A percentile compares a stretch with the other conserved stretches of the same genome.
phyloP scores from a whole-genome alignment of 1,139 yeast genomes.

The Kluyveromyces sp. region DNA sequence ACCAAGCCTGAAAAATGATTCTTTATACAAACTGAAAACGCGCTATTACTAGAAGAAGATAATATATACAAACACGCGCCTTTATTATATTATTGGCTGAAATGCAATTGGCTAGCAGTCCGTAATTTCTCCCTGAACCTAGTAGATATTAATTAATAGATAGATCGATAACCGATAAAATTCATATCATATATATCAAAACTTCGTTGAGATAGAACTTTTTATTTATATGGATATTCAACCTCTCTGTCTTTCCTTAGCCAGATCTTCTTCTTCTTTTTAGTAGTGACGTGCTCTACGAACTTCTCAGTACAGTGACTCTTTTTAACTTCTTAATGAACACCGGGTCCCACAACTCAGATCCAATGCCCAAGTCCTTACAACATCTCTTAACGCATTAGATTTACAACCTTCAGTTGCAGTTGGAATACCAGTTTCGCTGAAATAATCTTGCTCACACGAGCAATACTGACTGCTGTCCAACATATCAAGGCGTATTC shows the following conservation, averaged over 20 bases:
- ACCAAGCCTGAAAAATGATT: neutral
- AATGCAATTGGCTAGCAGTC: no score
- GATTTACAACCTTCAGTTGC: slow-evolving; percentile 97
- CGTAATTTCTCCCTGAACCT: no score
- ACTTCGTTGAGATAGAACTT: no score
- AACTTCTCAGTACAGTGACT: slow-evolving; percentile 73
- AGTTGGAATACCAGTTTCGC: slow-evolving; percentile 81
- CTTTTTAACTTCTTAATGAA: slow-evolving; percentile 73
- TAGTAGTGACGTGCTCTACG: slow-evolving; percentile 75
- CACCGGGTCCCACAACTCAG: slow-evolving; percentile 94
- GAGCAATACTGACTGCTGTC: slow-evolving; percentile 80
- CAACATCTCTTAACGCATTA: slow-evolving; percentile 96
- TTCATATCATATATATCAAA: no score
- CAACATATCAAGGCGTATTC: slow-evolving; percentile 88
- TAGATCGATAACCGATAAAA: no score
- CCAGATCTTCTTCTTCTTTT: slow-evolving; percentile 87
- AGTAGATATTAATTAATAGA: no score
- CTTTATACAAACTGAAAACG: neutral
- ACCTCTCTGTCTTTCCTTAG: slow-evolving; percentile 70
- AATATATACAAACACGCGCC: no score
- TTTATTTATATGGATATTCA: slow-evolving; percentile 69
- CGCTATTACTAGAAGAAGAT: neutral
- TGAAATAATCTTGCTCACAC: slow-evolving; percentile 92
- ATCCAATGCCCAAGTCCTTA: slow-evolving; percentile 92
- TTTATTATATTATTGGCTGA: no score